Base-by-base conservation (phyloP, 129 eudicot species). In the Pseudognaphalium luteoalbum region DNA sequence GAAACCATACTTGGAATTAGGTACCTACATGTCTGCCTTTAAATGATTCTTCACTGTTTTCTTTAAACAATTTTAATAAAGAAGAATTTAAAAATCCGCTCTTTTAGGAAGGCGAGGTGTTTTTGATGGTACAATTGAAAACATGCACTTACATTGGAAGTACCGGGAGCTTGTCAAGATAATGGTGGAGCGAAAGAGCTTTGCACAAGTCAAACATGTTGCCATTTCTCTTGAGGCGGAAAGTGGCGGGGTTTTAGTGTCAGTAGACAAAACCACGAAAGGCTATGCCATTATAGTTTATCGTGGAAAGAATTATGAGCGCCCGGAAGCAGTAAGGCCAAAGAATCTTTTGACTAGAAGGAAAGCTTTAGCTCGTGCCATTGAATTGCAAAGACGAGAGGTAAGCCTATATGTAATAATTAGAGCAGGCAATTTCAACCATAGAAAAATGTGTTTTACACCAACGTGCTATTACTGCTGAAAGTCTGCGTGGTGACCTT, bases 71-170 rank as follows among this genome's bases (percentile, higher is more conserved):
- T 20, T 62, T 33, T 71, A 7, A 39, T 14, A 71, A 33, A 7
- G 12, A 51, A 62, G 16, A 7, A 17, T 37, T 63, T 17, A 69
- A 59, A 56, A 9, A 70, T 66, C 19, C 47, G 21, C 12, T 72
- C 15, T 7, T 32, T 80, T 72, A 94, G 97, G 98, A 74, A 89
- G 96, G 74, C 80, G 99, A 35, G 97, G 89, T 17, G 65, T 95
- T 37, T 95, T 95, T 59, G 99, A 86, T 79, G 99, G 97, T n/a
- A 95, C 93, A 28, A 82, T 95, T 51, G 96, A 95, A 68, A 95
- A 95, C 74, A 91, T 95, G 92, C 99, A 95, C 81, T 77, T 95
- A 59, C 97, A 89, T 72, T 95, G 99, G 99, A 95, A 87, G 83
- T 89, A 86, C 79, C 84, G 99, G 4, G 99, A 95, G 86, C 71